Percentiles rank a stretch among this genome's conserved stretches.
Evolutionary conservation across 331 rosid genomes (phyloP).

Genomic region (Quercus tomentella): DNA sequence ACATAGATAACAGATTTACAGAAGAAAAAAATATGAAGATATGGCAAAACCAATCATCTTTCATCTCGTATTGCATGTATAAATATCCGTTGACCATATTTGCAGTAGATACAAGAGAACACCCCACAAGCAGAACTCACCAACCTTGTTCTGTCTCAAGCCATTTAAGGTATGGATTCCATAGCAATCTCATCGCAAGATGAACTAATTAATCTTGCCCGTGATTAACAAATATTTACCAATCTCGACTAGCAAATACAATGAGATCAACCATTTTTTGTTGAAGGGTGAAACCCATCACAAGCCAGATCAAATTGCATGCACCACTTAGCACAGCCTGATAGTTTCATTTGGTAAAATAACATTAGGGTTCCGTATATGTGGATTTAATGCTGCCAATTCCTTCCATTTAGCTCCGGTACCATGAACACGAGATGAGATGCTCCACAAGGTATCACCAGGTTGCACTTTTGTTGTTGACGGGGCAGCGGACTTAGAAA

Average conservation of each 20-base stretch:
- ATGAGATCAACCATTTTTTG: neutral
- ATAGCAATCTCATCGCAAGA: neutral
- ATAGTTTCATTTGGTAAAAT: conserved; percentile 50
- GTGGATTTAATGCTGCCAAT: conserved; percentile 59
- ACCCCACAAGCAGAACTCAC: conserved; percentile 7
- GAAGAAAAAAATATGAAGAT: conserved; percentile 21
- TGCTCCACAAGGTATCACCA: conserved; percentile 90
- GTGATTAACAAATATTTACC: neutral
- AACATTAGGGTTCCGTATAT: conserved; percentile 75
- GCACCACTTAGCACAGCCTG: conserved; percentile 42
- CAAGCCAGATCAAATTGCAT: conserved; percentile 11
- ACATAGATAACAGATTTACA: conserved; percentile 27
- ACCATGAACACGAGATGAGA: conserved; percentile 66
- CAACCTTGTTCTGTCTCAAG: conserved; percentile 1
- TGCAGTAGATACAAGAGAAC: neutral
- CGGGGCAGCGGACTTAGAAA: conserved; percentile 41
- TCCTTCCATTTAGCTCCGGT: conserved; percentile 68
- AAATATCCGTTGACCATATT: neutral
- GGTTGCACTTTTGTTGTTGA: conserved; percentile 64
- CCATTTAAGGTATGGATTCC: neutral
- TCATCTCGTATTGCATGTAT: neutral
- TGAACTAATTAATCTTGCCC: neutral
- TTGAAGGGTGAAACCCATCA: neutral
- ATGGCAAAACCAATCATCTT: neutral
- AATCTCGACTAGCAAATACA: neutral